These are phyloP conservation scores for Monosporozyma servazzii DNA, from an alignment of 805 yeast genomes.

Conservation along the genomic window DNA sequence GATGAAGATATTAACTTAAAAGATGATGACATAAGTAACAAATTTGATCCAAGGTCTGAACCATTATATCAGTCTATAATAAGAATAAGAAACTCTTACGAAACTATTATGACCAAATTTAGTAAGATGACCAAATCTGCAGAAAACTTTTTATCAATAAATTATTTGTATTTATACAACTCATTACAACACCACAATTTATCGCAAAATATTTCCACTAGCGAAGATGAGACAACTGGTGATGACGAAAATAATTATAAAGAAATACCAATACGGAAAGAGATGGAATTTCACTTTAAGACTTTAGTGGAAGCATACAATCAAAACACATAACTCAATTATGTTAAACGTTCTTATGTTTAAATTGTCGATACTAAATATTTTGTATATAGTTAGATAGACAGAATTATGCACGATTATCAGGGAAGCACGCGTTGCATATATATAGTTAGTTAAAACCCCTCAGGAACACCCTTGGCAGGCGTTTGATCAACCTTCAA, in stretches of 20 bases:
- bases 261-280: slow-evolving; percentile 18
- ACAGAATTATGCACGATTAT: not conserved
- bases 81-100: slow-evolving; percentile 72
- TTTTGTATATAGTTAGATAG: not conserved
- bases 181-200: slow-evolving; percentile 19
- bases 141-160: slow-evolving; percentile 64
- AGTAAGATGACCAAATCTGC: slow-evolving; percentile 44
- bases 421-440: not conserved
- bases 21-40: not conserved
- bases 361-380: not conserved
- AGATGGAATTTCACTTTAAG: slow-evolving; percentile 24
- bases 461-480: slow-evolving; percentile 84
- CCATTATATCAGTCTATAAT: slow-evolving; percentile 64
- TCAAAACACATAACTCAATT: slow-evolving; percentile 7
- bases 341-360: not conserved
- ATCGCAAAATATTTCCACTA: slow-evolving; percentile 7
- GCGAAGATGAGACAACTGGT: not conserved
- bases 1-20: not conserved
- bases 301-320: slow-evolving; percentile 27
- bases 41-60: slow-evolving; percentile 37
- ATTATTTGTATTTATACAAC: slow-evolving; percentile 30
- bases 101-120: slow-evolving; percentile 63
- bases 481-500: slow-evolving; percentile 38
- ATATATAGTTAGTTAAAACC: slow-evolving; percentile 41
- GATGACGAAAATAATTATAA: not conserved